Conservation (phyloP, 495 filamentous ascomycete genomes). For the Choiromyces venosus region DNA sequence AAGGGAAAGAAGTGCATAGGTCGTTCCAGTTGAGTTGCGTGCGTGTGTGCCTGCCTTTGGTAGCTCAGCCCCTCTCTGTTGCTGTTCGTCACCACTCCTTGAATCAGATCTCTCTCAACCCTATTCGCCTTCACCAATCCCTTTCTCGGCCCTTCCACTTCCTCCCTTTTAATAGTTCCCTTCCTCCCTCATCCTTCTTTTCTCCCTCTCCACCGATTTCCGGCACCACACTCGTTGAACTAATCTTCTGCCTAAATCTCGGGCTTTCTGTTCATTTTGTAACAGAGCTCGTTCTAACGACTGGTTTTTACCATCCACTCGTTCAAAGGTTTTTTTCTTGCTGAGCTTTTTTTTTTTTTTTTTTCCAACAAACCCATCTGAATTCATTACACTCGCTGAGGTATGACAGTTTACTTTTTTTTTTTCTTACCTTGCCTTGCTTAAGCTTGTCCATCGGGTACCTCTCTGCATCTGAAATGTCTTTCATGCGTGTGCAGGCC, state of each 20-base stretch:
- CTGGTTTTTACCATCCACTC: background rate
- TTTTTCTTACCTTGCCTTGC: background rate
- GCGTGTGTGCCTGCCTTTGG: background rate
- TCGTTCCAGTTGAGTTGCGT: background rate
- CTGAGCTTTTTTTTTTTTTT: background rate
- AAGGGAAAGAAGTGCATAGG: background rate
- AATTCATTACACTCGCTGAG: background rate
- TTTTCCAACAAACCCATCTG: background rate
- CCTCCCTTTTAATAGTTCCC: constrained; percentile 2
- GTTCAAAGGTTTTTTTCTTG: background rate
- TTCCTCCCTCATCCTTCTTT: background rate
- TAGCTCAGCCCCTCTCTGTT: background rate
- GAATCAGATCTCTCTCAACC: background rate
- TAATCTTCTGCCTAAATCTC: background rate
- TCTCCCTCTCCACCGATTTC: background rate
- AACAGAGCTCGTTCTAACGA: background rate
- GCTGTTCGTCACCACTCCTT: background rate
- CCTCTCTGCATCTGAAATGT: background rate
- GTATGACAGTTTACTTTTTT: background rate
- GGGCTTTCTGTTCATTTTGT: background rate
- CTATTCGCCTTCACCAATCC: background rate
- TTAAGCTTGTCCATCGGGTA: background rate
- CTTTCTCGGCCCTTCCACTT: background rate
- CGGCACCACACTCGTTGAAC: background rate
- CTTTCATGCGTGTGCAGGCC: background rate